A percentile compares a stretch with the other conserved stretches of the same genome.
Evolutionary conservation across 2,329 filamentous ascomycete genomes (phyloP).

Genomic region (Sclerotinia subarctica): DNA sequence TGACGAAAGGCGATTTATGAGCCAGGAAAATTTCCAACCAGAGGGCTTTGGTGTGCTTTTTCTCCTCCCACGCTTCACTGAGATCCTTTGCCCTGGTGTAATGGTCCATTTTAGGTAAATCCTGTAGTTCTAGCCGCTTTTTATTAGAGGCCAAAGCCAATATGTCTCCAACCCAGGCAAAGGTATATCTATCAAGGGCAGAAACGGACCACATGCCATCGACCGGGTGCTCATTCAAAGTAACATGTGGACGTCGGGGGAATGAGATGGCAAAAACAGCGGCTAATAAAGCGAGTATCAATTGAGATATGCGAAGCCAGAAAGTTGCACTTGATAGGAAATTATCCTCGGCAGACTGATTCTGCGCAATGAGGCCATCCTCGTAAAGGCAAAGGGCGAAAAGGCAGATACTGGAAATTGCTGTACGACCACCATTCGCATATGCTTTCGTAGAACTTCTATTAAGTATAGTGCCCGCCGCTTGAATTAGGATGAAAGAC

Average conservation of each 20-base stretch:
- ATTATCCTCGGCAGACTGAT: slow-evolving; percentile 18
- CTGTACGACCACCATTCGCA: slow-evolving; percentile 51
- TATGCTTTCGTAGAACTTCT: slow-evolving; percentile 53
- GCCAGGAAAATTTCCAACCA: slow-evolving; percentile 58
- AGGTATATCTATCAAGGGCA: slow-evolving; percentile 60
- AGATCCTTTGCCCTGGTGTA: slow-evolving; percentile 50
- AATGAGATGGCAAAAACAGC: slow-evolving; percentile 52
- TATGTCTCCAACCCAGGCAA: slow-evolving; percentile 58
- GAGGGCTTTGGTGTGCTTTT: slow-evolving; percentile 49
- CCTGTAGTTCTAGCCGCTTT: slow-evolving; percentile 57
- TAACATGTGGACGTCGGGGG: slow-evolving; percentile 67
- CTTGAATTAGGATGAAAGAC: slow-evolving; percentile 53
- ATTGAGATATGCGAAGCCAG: slow-evolving; percentile 48
- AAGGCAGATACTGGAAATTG: slow-evolving; percentile 48
- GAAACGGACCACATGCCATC: slow-evolving; percentile 62
- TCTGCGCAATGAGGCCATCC: slow-evolving; percentile 42
- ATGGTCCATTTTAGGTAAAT: slow-evolving; percentile 61
- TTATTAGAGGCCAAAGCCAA: slow-evolving; percentile 55
- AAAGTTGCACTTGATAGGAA: slow-evolving; percentile 38
- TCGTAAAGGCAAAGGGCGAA: slow-evolving; percentile 47
- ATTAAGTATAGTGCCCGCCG: slow-evolving; percentile 47
- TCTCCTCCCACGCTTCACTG: slow-evolving; percentile 49
- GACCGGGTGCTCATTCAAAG: slow-evolving; percentile 54
- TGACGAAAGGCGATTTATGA: slow-evolving; percentile 53
- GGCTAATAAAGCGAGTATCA: slow-evolving; percentile 46